phyloP scores from a whole-genome alignment of 1,284 basidiomycete species.

The Cryptococcus hybrid region DNA sequence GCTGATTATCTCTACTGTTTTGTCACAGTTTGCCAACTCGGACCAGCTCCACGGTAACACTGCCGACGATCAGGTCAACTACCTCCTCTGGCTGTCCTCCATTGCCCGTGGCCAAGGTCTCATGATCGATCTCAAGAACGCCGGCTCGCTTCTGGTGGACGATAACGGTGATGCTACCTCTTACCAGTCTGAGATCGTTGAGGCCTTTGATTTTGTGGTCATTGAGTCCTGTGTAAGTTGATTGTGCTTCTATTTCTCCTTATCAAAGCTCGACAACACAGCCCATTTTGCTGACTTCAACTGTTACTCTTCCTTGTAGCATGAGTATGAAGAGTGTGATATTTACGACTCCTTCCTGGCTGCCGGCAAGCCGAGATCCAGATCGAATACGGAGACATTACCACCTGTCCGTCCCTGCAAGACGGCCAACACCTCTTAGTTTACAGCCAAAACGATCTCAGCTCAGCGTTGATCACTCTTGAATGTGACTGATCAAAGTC shows the following conservation, averaged over 20 bases:
- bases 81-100: constrained; percentile 33
- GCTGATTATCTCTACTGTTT: neutral
- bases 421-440: constrained; percentile 15
- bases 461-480: constrained; percentile 20
- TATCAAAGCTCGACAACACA: neutral
- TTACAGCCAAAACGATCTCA: constrained; percentile 14
- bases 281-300: neutral
- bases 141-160: constrained; percentile 24
- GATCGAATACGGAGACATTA: constrained; percentile 26
- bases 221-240: constrained; percentile 29
- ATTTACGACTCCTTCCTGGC: constrained; percentile 23
- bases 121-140: constrained; percentile 41
- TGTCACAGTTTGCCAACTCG: neutral
- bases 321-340: constrained; percentile 26
- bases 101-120: constrained; percentile 17
- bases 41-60: constrained; percentile 23
- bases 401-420: constrained; percentile 12
- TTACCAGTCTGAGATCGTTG: constrained; percentile 7
- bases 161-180: constrained; percentile 11
- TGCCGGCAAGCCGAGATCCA: constrained; percentile 31
- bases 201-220: constrained; percentile 26
- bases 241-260: neutral
- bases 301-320: constrained; percentile 3
- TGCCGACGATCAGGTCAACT: constrained; percentile 30
- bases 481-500: constrained; percentile 4